Base-by-base conservation (phyloP, 257 asterid genomes). In the Salvia hispanica region DNA sequence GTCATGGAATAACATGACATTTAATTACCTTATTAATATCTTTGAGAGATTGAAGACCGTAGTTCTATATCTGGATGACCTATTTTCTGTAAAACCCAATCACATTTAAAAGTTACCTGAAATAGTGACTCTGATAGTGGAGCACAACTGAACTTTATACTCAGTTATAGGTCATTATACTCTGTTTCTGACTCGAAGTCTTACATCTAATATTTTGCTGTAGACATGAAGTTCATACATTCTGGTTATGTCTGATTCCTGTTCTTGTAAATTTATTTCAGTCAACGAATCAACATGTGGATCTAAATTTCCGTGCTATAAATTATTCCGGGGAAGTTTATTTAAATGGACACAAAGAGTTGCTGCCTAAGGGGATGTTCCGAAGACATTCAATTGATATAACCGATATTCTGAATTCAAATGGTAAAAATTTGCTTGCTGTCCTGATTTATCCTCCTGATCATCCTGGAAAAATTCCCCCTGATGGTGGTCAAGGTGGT, bases 401-500 rank as follows among this genome's bases (percentile, higher is more conserved):
- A 72, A 88, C 95, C 31, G 81, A 84, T 58, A 57, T 78, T 73
- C 78, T 93, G 76, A 80, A 80, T 64, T 78, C 83, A 47, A 81
- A 78, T 78, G 90, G 91, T 66, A 81, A 91, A 66, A 93, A 93
- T 78, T 83, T 85, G 74, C 85, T 93, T 54, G 96, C 92, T 53
- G 97, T 93, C 72, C 83, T 90, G 76, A 92, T 90, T 77, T 73
- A 88, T 70, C 99, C 99, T 76, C 97, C 99, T 58, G 99, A 93
- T 78, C 95, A 93, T 84, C 99, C 99, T 58, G 99, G 99, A 67
- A 79, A 11, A 62, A 90, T 93, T 76, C 99, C 97, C 69, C 91
- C 92, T 14, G 47, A 79, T 73, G 96, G 97, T 48, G 99, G 99
- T 76, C 99, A 93, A 88, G 99, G 97, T 66, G 99, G 99, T 73